phyloP scores from a whole-genome alignment of 2,329 filamentous ascomycete genomes.

The Graphiopsis chlorocephala region DNA sequence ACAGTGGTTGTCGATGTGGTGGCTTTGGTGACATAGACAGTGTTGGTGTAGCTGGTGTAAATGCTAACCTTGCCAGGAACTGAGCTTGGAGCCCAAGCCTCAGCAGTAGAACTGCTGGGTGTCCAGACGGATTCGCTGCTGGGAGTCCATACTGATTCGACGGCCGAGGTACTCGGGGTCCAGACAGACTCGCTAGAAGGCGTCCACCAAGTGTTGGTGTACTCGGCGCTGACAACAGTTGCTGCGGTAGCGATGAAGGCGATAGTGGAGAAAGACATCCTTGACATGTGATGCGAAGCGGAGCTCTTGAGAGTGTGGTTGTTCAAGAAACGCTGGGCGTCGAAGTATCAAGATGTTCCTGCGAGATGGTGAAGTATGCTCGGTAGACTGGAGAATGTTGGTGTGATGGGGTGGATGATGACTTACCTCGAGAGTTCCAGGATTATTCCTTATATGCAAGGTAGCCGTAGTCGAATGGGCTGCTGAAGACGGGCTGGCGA shows the following conservation, averaged over 20 bases:
- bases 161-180: conserved; percentile 2
- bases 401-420: conserved; percentile 5
- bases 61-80: conserved; percentile 2
- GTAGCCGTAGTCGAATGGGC: conserved; percentile 5
- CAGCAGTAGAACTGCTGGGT: conserved; percentile 4
- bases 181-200: conserved; percentile 11
- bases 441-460: conserved; percentile 14
- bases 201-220: conserved; percentile 15
- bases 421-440: conserved; percentile 2
- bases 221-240: conserved; percentile 1
- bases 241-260: conserved; percentile 6
- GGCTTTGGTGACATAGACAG: conserved; percentile 14
- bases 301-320: neutral
- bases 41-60: conserved; percentile 15
- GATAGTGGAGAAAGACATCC: conserved; percentile 13
- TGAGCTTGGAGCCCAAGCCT: conserved; percentile 4
- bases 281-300: conserved; percentile 11
- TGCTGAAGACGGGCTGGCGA: conserved; percentile 7
- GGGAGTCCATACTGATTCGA: neutral
- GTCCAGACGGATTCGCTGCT: conserved; percentile 14
- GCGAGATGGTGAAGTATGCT: neutral
- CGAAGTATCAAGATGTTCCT: conserved; percentile 11
- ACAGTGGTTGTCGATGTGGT: conserved; percentile 9
- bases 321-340: conserved; percentile 8
- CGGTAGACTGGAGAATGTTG: neutral